Evolutionary conservation across 768 basidiomycete species (phyloP).

Genomic region (Trichaptum fuscoviolaceum): DNA sequence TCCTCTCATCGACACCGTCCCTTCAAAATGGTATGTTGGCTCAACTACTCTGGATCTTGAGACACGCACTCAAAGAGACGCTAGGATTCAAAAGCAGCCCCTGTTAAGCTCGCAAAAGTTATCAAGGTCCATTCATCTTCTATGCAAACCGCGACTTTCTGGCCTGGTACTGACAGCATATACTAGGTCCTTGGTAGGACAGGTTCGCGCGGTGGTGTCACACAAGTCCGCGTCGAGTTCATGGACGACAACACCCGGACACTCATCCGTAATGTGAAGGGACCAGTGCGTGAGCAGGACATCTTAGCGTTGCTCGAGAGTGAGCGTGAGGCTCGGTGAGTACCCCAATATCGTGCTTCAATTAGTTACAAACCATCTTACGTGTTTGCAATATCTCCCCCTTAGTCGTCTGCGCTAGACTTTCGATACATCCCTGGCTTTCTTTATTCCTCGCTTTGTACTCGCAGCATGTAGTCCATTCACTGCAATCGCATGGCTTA

Average conservation of each 20-base stretch:
- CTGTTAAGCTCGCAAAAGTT: conserved; percentile 97
- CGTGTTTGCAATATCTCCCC: conserved; percentile 14
- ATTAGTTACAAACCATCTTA: not conserved
- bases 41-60: not conserved
- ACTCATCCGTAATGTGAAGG: conserved; percentile 99
- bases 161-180: conserved; percentile 3
- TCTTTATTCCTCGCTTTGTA: not conserved
- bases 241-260: conserved; percentile 94
- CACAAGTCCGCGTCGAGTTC: conserved; percentile 99
- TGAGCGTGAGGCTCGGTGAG: conserved; percentile 98
- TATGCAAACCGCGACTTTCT: conserved; percentile 7
- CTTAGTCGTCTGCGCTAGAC: conserved; percentile 9
- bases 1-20: conserved; percentile 19
- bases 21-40: conserved; percentile 14
- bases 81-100: conserved; percentile 82
- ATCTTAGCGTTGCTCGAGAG: conserved; percentile 95
- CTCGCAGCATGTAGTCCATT: not conserved
- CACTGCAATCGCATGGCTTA: not conserved
- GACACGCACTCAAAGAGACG: not conserved
- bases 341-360: conserved; percentile 17
- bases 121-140: conserved; percentile 65
- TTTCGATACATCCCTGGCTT: not conserved
- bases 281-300: conserved; percentile 93
- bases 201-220: conserved; percentile 98
- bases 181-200: conserved; percentile 93